These are phyloP conservation scores for Ophiostoma australiae DNA, from an alignment of 2,329 filamentous ascomycete genomes.

Conservation along the genomic window DNA sequence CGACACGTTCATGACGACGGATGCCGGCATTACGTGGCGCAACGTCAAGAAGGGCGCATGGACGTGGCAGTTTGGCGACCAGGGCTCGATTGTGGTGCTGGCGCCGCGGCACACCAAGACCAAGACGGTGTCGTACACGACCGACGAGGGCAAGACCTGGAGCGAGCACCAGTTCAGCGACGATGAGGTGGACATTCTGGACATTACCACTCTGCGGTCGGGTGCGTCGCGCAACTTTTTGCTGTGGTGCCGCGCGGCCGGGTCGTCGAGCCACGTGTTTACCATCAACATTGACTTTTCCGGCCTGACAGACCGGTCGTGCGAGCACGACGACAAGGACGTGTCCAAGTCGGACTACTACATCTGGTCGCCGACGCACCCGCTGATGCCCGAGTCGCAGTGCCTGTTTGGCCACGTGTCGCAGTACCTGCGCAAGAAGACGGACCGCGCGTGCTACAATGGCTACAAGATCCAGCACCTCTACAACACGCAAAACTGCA, in stretches of 20 bases:
- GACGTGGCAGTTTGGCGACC: constrained; percentile 93
- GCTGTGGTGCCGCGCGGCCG: constrained; percentile 65
- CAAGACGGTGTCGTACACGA: constrained; percentile 48
- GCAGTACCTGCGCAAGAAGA: constrained; percentile 85
- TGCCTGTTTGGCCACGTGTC: constrained; percentile 91
- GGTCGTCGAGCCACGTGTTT: constrained; percentile 41
- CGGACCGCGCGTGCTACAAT: constrained; percentile 76
- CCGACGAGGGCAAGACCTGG: constrained; percentile 78
- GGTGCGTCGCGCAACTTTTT: constrained; percentile 89
- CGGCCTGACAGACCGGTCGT: constrained; percentile 67
- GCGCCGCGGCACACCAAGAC: constrained; percentile 65
- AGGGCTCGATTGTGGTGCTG: constrained; percentile 87
- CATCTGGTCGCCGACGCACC: constrained; percentile 83
- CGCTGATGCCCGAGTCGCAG: constrained; percentile 61
- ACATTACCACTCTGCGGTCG: constrained; percentile 82
- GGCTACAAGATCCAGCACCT: constrained; percentile 65
- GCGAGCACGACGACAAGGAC: constrained; percentile 60
- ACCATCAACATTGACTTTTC: constrained; percentile 87
- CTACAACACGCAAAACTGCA: constrained; percentile 72
- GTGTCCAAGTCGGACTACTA: constrained; percentile 64
- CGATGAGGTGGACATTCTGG: constrained; percentile 64
- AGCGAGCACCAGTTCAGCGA: constrained; percentile 64
- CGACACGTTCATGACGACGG: constrained; percentile 84
- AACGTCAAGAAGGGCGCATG: constrained; percentile 81
- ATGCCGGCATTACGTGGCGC: constrained; percentile 87